phyloP scores from a whole-genome alignment of 805 yeast species.

The Pichia cephalocereana region DNA sequence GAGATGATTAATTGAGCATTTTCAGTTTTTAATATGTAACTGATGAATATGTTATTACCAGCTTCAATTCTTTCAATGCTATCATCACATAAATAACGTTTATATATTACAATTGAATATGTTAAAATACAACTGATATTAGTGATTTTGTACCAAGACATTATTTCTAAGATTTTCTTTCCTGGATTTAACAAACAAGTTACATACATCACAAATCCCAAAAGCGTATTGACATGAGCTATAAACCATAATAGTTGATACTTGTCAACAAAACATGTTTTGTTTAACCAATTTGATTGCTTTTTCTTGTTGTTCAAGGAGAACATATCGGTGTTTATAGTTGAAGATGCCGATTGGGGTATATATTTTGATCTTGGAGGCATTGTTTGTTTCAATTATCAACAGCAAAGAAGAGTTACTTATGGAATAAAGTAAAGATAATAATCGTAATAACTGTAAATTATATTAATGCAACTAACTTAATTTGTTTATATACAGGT shows the following conservation, averaged over 20 bases:
- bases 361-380: background rate
- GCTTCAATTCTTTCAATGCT: background rate
- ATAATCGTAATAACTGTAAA: too few relatives aligned
- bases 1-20: constrained; percentile 31
- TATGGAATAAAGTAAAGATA: background rate
- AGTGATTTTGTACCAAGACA: constrained; percentile 16
- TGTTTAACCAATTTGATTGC: background rate
- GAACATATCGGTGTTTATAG: background rate
- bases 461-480: too few relatives aligned
- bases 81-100: constrained; percentile 16
- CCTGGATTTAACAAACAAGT: constrained; percentile 6
- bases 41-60: constrained; percentile 17
- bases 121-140: constrained; percentile 21
- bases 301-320: background rate
- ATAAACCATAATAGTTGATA: constrained; percentile 1
- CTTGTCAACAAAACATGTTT: background rate
- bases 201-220: constrained; percentile 13
- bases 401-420: background rate
- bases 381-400: background rate
- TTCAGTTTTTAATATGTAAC: constrained; percentile 32
- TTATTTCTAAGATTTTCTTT: constrained; percentile 3
- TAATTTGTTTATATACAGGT: background rate
- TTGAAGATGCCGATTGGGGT: background rate
- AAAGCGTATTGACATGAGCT: background rate
- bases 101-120: constrained; percentile 23